Conservation (phyloP, 352 stramenopile genomes). For the Phytophthora pistaciae region DNA sequence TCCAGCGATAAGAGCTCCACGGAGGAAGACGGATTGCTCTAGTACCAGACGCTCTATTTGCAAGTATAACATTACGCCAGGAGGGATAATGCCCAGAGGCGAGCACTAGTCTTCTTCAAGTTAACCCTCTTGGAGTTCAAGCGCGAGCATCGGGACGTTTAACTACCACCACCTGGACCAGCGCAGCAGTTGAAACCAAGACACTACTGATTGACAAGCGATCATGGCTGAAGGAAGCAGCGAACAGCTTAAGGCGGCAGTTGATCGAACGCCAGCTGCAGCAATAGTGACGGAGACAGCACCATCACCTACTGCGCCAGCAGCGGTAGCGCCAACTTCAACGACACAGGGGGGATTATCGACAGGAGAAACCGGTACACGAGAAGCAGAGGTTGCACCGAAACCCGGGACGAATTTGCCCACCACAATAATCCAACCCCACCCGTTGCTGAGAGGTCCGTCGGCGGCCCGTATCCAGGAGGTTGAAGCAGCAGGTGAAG, state of each 20-base stretch:
- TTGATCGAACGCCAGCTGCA: neutral
- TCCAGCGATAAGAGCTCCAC: neutral
- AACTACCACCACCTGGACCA: neutral
- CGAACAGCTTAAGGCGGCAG: neutral
- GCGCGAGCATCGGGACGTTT: neutral
- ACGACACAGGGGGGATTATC: neutral
- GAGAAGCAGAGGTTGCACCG: neutral
- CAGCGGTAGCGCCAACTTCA: neutral
- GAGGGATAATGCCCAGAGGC: conserved; percentile 27
- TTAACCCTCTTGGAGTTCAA: conserved; percentile 17
- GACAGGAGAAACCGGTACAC: neutral
- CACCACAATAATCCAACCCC: neutral
- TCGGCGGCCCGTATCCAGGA: conserved; percentile 17
- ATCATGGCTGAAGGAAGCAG: neutral
- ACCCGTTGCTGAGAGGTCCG: conserved; percentile 15
- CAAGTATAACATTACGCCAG: neutral
- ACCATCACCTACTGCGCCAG: neutral
- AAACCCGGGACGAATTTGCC: neutral
- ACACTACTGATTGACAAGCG: neutral
- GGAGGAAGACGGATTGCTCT: neutral
- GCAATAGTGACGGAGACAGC: neutral
- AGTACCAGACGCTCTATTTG: neutral
- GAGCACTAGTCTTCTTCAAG: conserved; percentile 7
- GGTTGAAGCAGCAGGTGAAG: conserved; percentile 27
- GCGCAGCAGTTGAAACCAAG: neutral